These are phyloP conservation scores for Metschnikowia peoriensis DNA, from an alignment of 805 yeast species.

Conservation along the genomic window DNA sequence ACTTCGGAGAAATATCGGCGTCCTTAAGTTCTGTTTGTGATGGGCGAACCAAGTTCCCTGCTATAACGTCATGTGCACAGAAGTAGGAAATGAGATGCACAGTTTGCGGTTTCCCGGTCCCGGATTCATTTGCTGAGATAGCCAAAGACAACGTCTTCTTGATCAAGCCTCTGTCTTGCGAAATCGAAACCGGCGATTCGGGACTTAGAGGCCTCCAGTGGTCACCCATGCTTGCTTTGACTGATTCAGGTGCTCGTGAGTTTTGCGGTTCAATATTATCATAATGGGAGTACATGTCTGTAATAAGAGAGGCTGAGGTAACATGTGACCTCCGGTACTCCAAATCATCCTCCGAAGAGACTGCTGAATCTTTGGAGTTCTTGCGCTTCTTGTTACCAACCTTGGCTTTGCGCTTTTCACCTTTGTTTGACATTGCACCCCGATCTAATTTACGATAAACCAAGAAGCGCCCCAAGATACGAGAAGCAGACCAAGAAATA, in stretches of 20 bases:
- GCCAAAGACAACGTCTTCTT: slow-evolving; percentile 78
- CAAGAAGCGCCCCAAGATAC: slow-evolving; percentile 81
- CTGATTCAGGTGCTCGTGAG: not conserved
- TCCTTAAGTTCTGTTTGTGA: slow-evolving; percentile 52
- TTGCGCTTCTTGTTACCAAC: slow-evolving; percentile 15
- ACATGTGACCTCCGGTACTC: not conserved
- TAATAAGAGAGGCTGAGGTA: not conserved
- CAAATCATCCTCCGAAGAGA: not conserved
- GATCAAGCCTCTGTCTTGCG: slow-evolving; percentile 52
- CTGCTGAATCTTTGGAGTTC: not conserved
- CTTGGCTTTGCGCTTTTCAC: slow-evolving; percentile 41
- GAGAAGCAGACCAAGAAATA: slow-evolving; percentile 88
- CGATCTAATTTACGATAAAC: slow-evolving; percentile 68
- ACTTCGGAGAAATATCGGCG: slow-evolving; percentile 43
- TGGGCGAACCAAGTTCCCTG: slow-evolving; percentile 57
- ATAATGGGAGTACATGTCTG: slow-evolving; percentile 1
- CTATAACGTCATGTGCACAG: slow-evolving; percentile 67
- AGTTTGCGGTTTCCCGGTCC: slow-evolving; percentile 39
- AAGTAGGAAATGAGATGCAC: slow-evolving; percentile 81
- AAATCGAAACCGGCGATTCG: slow-evolving; percentile 1
- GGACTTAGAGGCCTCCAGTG: not conserved
- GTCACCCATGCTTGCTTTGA: not conserved
- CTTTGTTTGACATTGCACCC: slow-evolving; percentile 40
- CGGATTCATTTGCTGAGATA: slow-evolving; percentile 29
- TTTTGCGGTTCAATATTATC: slow-evolving; percentile 3